Evolutionary conservation across 106 monocot species (phyloP).

Genomic region (Dactylorhiza incarnata): DNA sequence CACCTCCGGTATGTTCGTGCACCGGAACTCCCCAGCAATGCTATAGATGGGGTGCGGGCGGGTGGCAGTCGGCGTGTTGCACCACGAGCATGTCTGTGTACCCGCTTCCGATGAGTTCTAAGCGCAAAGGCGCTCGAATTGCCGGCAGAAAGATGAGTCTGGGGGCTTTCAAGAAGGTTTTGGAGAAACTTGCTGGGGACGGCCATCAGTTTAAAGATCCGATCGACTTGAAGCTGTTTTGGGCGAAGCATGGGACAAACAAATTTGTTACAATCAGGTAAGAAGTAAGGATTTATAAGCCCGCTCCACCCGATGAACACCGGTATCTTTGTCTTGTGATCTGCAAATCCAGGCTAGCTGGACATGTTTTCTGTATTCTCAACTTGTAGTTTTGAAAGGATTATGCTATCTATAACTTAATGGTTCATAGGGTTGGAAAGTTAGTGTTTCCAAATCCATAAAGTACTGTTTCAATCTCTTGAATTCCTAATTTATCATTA

Average conservation of each 20-base stretch:
- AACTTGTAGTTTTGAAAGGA: no score
- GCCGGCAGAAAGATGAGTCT: slow-evolving; percentile 54
- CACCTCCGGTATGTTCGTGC: slow-evolving; percentile 44
- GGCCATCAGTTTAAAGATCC: slow-evolving; percentile 37
- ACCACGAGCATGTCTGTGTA: slow-evolving; percentile 36
- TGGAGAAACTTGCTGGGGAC: slow-evolving; percentile 50
- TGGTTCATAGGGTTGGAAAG: no score
- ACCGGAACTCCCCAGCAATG: slow-evolving; percentile 36
- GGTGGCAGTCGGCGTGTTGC: slow-evolving; percentile 55
- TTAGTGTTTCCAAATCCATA: no score
- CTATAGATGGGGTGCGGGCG: slow-evolving; percentile 45
- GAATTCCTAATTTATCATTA: no score
- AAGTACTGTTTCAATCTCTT: no score
- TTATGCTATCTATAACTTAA: no score
- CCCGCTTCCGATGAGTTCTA: slow-evolving; percentile 39
- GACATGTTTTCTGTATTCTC: no score
- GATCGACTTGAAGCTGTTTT: slow-evolving; percentile 39
- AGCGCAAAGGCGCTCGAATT: slow-evolving; percentile 36
- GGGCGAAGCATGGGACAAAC: slow-evolving; percentile 56
- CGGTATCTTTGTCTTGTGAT: no score
- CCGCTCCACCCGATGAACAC: no score
- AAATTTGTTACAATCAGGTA: slow-evolving; percentile 59
- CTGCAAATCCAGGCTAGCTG: no score
- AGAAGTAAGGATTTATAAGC: background rate
- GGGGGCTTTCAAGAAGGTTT: slow-evolving; percentile 50